A percentile compares a stretch with the other conserved stretches of the same genome.
Evolutionary conservation across 2,329 filamentous ascomycete species (phyloP).

Genomic region (Fonsecaea multimorphosa): DNA sequence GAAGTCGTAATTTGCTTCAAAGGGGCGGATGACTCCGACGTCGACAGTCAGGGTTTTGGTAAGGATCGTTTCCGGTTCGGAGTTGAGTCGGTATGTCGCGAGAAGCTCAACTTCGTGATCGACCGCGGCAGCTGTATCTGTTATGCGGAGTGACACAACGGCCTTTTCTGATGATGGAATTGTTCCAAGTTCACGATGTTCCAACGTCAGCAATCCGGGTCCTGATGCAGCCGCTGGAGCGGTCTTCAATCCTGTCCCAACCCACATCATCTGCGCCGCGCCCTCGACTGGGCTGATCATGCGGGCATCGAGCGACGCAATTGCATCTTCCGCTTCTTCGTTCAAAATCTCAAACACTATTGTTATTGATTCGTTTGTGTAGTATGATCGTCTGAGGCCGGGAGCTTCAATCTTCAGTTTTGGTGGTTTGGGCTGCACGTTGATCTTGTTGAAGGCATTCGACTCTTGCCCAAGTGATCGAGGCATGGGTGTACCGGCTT

Average conservation of each 20-base stretch:
- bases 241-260: constrained; percentile 44
- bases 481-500: constrained; percentile 44
- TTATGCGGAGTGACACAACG: constrained; percentile 54
- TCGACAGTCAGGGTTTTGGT: constrained; percentile 73
- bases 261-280: constrained; percentile 55
- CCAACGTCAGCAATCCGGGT: constrained; percentile 20
- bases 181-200: constrained; percentile 25
- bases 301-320: constrained; percentile 71
- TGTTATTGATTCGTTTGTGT: constrained; percentile 77
- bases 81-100: constrained; percentile 76
- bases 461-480: constrained; percentile 53
- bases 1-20: constrained; percentile 91
- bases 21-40: constrained; percentile 77
- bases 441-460: constrained; percentile 62
- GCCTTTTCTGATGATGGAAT: constrained; percentile 44
- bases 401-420: constrained; percentile 79
- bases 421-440: constrained; percentile 84
- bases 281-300: constrained; percentile 65
- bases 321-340: constrained; percentile 78
- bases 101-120: constrained; percentile 74
- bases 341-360: constrained; percentile 76
- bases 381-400: constrained; percentile 73
- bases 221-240: constrained; percentile 35
- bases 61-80: constrained; percentile 80
- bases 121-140: constrained; percentile 59